Percentiles rank a stretch among this genome's conserved stretches.
Evolutionary conservation across 2,329 filamentous ascomycete genomes (phyloP).

Genomic region (Paraphaeosphaeria minitans): DNA sequence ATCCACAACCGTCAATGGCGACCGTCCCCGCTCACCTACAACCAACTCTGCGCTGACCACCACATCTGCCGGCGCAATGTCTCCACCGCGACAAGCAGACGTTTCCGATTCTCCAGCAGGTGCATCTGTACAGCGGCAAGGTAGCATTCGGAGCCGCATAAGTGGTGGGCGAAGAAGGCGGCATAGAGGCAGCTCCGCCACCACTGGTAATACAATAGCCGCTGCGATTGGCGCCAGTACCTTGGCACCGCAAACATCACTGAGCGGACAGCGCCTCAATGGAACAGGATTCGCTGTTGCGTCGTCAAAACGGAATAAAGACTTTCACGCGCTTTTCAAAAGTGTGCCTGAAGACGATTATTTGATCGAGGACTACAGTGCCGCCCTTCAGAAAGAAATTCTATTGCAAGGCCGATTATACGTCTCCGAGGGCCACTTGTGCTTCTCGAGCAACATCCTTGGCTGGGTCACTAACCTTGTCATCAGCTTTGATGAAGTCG

Average conservation of each 20-base stretch:
- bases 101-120: conserved; percentile 64
- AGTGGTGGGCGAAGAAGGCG: conserved; percentile 62
- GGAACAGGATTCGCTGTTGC: conserved; percentile 96
- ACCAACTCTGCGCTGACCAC: conserved; percentile 37
- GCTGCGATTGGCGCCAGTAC: conserved; percentile 74
- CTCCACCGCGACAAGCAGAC: conserved; percentile 68
- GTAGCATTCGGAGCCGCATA: conserved; percentile 60
- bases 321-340: conserved; percentile 92
- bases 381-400: conserved; percentile 93
- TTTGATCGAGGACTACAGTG: conserved; percentile 97
- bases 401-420: conserved; percentile 92
- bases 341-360: conserved; percentile 98
- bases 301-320: conserved; percentile 92
- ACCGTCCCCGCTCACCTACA: conserved; percentile 48
- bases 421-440: conserved; percentile 95
- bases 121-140: conserved; percentile 58
- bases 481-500: conserved; percentile 97
- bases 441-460: conserved; percentile 98
- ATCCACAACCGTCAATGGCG: conserved; percentile 34
- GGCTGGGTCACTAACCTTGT: conserved; percentile 98
- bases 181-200: conserved; percentile 79
- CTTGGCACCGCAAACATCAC: conserved; percentile 66
- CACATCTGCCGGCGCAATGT: conserved; percentile 41
- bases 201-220: conserved; percentile 69
- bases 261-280: conserved; percentile 76